phyloP scores from a whole-genome alignment of 2,329 filamentous ascomycete genomes.

The Podosphaera leucotricha region DNA sequence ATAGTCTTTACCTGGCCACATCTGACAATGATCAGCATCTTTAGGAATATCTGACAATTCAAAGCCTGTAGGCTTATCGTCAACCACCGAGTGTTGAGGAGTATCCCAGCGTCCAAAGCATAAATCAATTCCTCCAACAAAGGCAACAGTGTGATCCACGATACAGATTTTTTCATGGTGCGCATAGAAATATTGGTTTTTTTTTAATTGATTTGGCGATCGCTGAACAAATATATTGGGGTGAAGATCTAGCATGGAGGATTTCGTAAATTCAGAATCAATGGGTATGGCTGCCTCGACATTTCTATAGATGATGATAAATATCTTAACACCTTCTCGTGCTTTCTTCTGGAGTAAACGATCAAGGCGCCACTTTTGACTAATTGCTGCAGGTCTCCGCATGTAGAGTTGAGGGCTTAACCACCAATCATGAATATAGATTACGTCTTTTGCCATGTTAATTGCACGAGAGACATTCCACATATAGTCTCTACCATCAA shows the following conservation, averaged over 20 bases:
- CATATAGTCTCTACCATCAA: conserved; percentile 95
- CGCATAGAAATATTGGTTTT: conserved; percentile 98
- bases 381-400: conserved; percentile 79
- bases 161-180: conserved; percentile 98
- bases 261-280: conserved; percentile 95
- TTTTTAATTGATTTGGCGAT: conserved; percentile 92
- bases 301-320: conserved; percentile 93
- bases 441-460: conserved; percentile 89
- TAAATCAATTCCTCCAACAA: conserved; percentile 84
- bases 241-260: conserved; percentile 80
- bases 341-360: conserved; percentile 83
- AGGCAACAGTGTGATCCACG: conserved; percentile 86
- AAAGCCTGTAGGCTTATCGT: conserved; percentile 90
- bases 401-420: conserved; percentile 89
- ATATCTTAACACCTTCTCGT: conserved; percentile 85
- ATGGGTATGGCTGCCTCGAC: conserved; percentile 94
- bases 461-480: conserved; percentile 97
- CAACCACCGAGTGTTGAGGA: conserved; percentile 69
- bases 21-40: conserved; percentile 81
- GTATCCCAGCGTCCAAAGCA: conserved; percentile 97
- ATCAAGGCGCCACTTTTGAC: conserved; percentile 93
- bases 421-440: conserved; percentile 99
- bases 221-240: conserved; percentile 91
- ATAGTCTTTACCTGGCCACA: conserved; percentile 96
- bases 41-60: conserved; percentile 54